These are phyloP conservation scores for Aspergillus carbonarius DNA, from an alignment of 2,329 filamentous ascomycete species.

Conservation along the genomic window DNA sequence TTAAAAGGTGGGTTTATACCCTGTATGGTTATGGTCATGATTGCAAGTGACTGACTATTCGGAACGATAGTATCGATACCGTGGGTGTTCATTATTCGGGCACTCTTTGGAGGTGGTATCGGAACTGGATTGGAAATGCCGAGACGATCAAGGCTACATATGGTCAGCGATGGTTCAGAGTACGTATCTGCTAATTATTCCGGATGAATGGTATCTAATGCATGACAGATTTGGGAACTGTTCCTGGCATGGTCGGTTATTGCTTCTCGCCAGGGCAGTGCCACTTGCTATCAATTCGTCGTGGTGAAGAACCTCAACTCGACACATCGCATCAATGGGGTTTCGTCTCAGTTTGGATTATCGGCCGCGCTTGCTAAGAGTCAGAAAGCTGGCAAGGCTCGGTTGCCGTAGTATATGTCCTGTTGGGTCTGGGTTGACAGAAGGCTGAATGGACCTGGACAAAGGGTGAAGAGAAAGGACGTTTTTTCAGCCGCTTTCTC, in stretches of 20 bases:
- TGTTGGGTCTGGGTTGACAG: too few relatives aligned
- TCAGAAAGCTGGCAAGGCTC: too few relatives aligned
- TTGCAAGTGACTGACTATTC: too few relatives aligned
- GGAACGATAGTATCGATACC: conserved; percentile 62
- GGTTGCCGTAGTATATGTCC: too few relatives aligned
- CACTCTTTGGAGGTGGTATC: conserved; percentile 89
- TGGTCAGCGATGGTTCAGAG: conserved; percentile 81
- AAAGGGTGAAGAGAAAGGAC: too few relatives aligned
- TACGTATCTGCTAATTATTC: conserved; percentile 48
- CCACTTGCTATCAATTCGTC: conserved; percentile 76
- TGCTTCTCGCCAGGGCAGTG: conserved; percentile 69
- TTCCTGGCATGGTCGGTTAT: conserved; percentile 79
- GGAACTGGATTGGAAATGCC: conserved; percentile 86
- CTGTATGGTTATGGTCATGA: background rate
- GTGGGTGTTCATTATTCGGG: conserved; percentile 89
- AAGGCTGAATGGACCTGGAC: too few relatives aligned
- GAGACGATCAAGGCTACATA: conserved; percentile 86
- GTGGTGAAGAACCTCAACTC: conserved; percentile 79
- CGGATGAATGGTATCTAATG: conserved; percentile 2
- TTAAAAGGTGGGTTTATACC: conserved; percentile 58
- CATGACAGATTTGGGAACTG: conserved; percentile 69
- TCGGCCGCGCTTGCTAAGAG: background rate
- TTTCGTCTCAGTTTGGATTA: too few relatives aligned
- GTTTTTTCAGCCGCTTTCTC: too few relatives aligned
- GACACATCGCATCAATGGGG: conserved; percentile 68